Base-by-base conservation (phyloP, 1,284 basidiomycete genomes). In the Sanghuangporus baumii region DNA sequence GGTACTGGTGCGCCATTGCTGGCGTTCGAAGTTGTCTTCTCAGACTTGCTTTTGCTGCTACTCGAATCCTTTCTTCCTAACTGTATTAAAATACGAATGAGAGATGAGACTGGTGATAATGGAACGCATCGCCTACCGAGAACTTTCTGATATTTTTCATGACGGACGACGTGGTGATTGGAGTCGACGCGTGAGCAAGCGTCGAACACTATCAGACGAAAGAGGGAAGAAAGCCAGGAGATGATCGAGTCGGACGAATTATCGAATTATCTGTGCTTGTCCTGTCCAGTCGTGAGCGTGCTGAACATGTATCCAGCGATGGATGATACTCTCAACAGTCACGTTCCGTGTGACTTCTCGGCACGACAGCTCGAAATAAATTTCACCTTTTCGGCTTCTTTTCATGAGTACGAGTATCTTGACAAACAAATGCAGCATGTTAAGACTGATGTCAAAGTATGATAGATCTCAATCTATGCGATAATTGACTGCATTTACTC, bases 121-220 rank as follows among this genome's bases (percentile, higher is more conserved):
- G 64, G 65, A 58, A 57, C 65, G 66, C 65, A 63, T 59, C 59
- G 51, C 73, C 73, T 71, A 94, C 93, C 74, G 94, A 80, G 68
- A 88, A 88, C 80, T 94, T 95, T 84, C 91, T 94, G 73, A 96
- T 80, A 67, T 87, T 87, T 80, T 95, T 96, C 93, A 96, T 96
- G 66, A 64, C 67, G 51, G 66, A 64, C 58, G 57, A 59, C 56
- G 56, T 52, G 59, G 57, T 60, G 65, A 61, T 60, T 60, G 55
- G 58, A 38, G 43, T 38, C 47, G 60, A 63, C 61, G 61, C 63
- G 62, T 58, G 16, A 40, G 37, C 47, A 50, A 64, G 60, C 63
- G 64, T 59, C 59, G 38, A 46, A 36, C 40, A 41, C 58, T 34
- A 47, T 9, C 40, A 9, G 14, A 3, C 6, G 46, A 40, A 36